Base-by-base conservation (phyloP, 306 rosid genomes). In the Prosopis cineraria region DNA sequence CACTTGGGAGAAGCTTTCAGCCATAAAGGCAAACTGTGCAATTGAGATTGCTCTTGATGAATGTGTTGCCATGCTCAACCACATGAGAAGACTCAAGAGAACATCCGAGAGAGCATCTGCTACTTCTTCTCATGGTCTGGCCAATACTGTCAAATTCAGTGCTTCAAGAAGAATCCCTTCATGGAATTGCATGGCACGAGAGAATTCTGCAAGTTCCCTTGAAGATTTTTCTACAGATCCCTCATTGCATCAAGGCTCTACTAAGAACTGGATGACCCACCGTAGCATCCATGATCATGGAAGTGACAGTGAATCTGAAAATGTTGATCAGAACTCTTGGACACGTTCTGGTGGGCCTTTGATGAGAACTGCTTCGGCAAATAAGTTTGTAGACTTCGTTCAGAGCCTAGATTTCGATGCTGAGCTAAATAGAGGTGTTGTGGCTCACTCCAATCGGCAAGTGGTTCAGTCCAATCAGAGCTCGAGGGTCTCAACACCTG, bases 1-100 rank as follows among this genome's bases (percentile, higher is more conserved):
- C 81, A 92, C 97, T 59, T 95, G 99, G 99, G 98, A 92, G 93
- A 95, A 95, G 88, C 97, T 95, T 3, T 91, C 98, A 0, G 97
- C 99, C 73, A 89, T 95, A 68, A 95, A 95, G 87, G 98, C 98
- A 14, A 92, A 95, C 81, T 93, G 98, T 36, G 96, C 96, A 70
- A 92, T 91, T 81, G 98, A 95, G 84, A 95, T 95, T 75, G 93
- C 81, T 53, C 93, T 95, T 68, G 98, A 95, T 75, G 98, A 91
- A 87, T 88, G 86, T 81, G 98, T 88, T 69, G 94, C 93, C 30
- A 62, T 95, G 79, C 97, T 95, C 86, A 95, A 91, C 84, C 98
- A 93, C 81, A 88, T 88, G 98, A 88, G 94, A 72, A 85, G 98
- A 81, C 92, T 91, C 75, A 91, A 74, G 81, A 84, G 91, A 83